Percentiles rank a stretch among this genome's conserved stretches.
phyloP scores from a whole-genome alignment of 2,329 filamentous ascomycete species.

The Gremmenia infestans region DNA sequence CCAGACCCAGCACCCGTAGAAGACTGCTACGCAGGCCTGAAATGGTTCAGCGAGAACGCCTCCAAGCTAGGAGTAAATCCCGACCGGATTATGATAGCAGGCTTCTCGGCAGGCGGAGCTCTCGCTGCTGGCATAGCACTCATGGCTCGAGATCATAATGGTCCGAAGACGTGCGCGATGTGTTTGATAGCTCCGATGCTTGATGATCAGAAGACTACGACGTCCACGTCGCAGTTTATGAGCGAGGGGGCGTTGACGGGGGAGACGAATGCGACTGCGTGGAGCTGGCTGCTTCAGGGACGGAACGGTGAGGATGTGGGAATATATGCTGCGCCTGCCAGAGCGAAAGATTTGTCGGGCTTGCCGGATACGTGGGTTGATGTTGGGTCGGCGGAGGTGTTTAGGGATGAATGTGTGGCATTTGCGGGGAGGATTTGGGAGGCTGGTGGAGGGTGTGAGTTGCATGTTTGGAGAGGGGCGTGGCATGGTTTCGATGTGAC shows the following conservation, averaged over 20 bases:
- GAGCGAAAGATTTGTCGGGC: conserved; percentile 6
- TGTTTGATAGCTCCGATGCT: conserved; percentile 29
- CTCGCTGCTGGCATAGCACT: conserved; percentile 45
- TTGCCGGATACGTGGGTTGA: conserved; percentile 12
- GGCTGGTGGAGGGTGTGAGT: conserved; percentile 6
- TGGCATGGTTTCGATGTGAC: conserved; percentile 13
- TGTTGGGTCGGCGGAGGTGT: conserved; percentile 11
- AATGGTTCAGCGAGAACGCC: conserved; percentile 19
- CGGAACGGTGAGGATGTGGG: not conserved
- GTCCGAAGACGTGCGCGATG: conserved; percentile 23
- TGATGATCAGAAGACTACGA: conserved; percentile 19
- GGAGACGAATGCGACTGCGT: not conserved
- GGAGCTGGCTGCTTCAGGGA: not conserved
- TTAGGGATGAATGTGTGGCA: conserved; percentile 11
- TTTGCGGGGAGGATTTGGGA: conserved; percentile 8
- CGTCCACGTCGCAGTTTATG: conserved; percentile 1
- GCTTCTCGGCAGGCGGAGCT: conserved; percentile 48
- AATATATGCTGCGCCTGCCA: conserved; percentile 4
- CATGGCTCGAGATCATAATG: conserved; percentile 30
- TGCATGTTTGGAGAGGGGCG: conserved; percentile 14
- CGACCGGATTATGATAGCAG: conserved; percentile 43
- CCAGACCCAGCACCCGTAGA: conserved; percentile 50
- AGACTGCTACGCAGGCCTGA: conserved; percentile 31
- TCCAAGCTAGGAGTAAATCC: conserved; percentile 33
- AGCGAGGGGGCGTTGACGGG: not conserved